Evolutionary conservation across 495 filamentous ascomycete genomes (phyloP), one percentile per base, ranked within the genome.

Genomic region (Penicillium canescens): DNA sequence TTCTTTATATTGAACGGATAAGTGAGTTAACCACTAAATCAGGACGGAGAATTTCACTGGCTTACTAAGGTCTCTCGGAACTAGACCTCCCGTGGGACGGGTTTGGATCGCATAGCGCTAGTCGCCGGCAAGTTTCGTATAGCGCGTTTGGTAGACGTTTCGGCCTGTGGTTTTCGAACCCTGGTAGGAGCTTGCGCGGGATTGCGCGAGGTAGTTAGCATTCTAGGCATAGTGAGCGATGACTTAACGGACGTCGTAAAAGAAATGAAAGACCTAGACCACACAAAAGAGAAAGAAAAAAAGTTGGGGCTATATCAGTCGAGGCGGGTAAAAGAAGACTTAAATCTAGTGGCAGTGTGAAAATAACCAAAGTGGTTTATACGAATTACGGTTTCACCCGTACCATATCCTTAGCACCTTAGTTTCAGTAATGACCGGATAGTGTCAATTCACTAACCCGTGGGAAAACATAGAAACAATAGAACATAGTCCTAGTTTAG

Each of bases 301-400:
- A 26, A 34, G 16, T 16, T 31, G n/a, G 38, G 14, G 16, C 6
- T 10, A 41, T 10, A 18, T 21, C 38, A 18, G 24, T 34, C 18
- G 24, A 10, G 42, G 42, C 23, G 42, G 42, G 42, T 14, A 44
- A 44, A 13, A 36, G n/a, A 35, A 24, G 50, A 45, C 9, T 45
- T 42, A 38, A 52, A 52, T 26, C 24, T 38, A 41, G 37, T 42
- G n/a, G 33, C 50, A 43, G 31, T 26, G 34, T 36, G 23, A 39
- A 38, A 38, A 39, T 42, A 31, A 44, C 28, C 21, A 36, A 21
- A 13, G 31, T 34, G 16, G 10, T 16, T 13, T 52, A 36, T 13
- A 9, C 24, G 16, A 28, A 31, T 33, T 28, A 44, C 10, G 12
- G 12, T 44, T 31, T 44, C 42, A 44, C 42, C n/a, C 11, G n/a